Evolutionary conservation across 2,329 filamentous ascomycete genomes (phyloP), one percentile per base, ranked within the genome.

Genomic region (Nemania abortiva): DNA sequence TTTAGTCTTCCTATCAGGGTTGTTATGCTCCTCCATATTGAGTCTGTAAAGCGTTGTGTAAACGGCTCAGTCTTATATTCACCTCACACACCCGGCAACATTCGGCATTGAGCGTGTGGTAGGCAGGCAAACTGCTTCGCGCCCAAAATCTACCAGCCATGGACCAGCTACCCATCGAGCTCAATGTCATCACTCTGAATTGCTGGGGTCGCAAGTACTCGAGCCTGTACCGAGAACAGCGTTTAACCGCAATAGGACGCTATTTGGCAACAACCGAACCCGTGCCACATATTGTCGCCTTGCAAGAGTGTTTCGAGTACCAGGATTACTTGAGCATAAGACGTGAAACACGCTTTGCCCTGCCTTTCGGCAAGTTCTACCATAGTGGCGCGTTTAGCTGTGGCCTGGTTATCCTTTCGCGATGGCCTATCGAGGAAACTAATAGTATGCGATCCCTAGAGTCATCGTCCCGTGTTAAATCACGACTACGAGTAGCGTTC

Each of bases 151-250:
- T 53, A 39, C 24, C 34, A 52, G 39, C 45, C 63, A 79, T 78
- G 71, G 74, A 77, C 63, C 72, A 75, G 20, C 74, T 77, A 73
- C 88, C 87, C 20, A 83, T 82, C 37, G 86, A 90, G 66, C 88
- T 98, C 78, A 91, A 92, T 77, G 86, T 98, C 74, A 84, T 98
- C 73, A 96, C 93, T 4, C 89, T 97, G 79, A 99, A 99, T 82
- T 98, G 94, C 88, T 98, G 96, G 95, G 96, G 96, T 60, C 89
- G 98, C 70, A 95, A 97, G 77, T 94, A 90, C 83, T 86, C 98
- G 77, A 91, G 95, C 60, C 90, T 91, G 73, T 88, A 92, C 74
- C 93, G 95, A 73, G 84, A 87, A 72, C 91, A 92, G 75, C 93
- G 96, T 52, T 87, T 98, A 59, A 82, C 86, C 34, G 93, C 97